These are phyloP conservation scores for Aureobasidium leucospermi DNA, from an alignment of 2,329 filamentous ascomycete species.

Conservation along the genomic window DNA sequence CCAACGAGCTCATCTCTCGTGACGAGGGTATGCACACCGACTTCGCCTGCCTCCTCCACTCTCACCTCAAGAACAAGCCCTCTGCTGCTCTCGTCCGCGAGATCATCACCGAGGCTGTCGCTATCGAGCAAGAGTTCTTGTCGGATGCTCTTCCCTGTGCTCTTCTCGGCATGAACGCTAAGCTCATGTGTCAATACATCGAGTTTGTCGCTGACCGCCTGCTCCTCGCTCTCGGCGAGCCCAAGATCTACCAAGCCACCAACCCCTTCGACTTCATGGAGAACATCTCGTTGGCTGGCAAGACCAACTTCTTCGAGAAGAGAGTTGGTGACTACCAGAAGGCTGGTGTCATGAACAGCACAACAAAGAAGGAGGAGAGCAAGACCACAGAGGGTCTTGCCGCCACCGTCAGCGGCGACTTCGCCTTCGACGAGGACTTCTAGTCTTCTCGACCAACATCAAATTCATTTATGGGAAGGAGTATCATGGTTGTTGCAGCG, in stretches of 20 bases:
- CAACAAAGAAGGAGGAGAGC: conserved; percentile 58
- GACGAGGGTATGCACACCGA: conserved; percentile 99
- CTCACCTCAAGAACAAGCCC: conserved; percentile 90
- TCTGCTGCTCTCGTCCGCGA: conserved; percentile 70
- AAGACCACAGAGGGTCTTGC: conserved; percentile 38
- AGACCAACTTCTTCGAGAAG: conserved; percentile 99
- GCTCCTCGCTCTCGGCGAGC: conserved; percentile 84
- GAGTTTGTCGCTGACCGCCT: conserved; percentile 98
- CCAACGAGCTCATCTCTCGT: conserved; percentile 98
- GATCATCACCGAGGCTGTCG: conserved; percentile 90
- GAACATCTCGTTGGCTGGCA: conserved; percentile 96
- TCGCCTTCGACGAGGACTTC: conserved; percentile 95
- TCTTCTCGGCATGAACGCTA: conserved; percentile 95
- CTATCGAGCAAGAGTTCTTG: conserved; percentile 95
- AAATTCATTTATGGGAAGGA: conserved; percentile 8
- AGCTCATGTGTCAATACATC: conserved; percentile 99
- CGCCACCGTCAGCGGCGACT: conserved; percentile 58
- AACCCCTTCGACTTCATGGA: conserved; percentile 99
- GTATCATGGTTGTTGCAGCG: conserved; percentile 7
- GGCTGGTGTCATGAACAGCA: conserved; percentile 94
- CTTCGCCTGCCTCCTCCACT: conserved; percentile 95
- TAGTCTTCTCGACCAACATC: conserved; percentile 43
- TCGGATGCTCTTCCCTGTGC: conserved; percentile 89
- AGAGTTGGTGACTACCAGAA: conserved; percentile 99
- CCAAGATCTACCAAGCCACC: conserved; percentile 83